Base-by-base conservation (phyloP, 768 basidiomycete species). In the Mycena indigotica region DNA sequence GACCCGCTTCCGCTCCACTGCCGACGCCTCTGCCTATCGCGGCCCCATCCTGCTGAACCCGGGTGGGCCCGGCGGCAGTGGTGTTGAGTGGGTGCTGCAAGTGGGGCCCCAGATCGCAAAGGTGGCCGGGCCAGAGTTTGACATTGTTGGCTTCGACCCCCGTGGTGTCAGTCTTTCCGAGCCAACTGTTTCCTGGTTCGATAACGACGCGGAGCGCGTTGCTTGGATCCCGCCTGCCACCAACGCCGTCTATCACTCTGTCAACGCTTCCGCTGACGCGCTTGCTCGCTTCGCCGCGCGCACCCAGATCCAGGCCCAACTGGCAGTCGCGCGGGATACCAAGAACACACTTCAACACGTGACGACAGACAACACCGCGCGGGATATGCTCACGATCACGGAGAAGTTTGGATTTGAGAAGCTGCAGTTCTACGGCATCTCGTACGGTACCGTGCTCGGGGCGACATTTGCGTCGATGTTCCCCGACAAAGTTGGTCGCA, bases 331-430 rank as follows among this genome's bases (percentile, higher is more conserved):
- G 28, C 66, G 65, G 23, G 70, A 75, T 26, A 54, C 62, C 8
- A 70, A 69, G 2, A 65, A 44, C 6, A 6, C 58, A 24, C 45
- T 74, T 30, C 54, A 56, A 5, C 68, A 71, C 52, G 70, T 77
- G 10, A 75, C 70, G 45, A 77, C 77, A 2, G 76, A 77, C 24
- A 68, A 74, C 50, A 71, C 70, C 12, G 77, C 75, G 10, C 61
- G 68, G 3, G 77, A 78, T 48, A 78, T 78, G 76, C 52, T 77
- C 16, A 55, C 57, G 2, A 77, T 78, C 48, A 62, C 68, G 1
- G 57, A 70, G 25, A 72, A 72, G 2, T 66, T 73, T 55, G 72
- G 70, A 3, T 61, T 52, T 28, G 66, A 73, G 26, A 76, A 76
- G 58, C 52, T 76, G 2, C 58, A 68, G 19, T 72, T 70, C 48